Base-by-base conservation (phyloP, 306 rosid species). In the Quillaja saponaria region DNA sequence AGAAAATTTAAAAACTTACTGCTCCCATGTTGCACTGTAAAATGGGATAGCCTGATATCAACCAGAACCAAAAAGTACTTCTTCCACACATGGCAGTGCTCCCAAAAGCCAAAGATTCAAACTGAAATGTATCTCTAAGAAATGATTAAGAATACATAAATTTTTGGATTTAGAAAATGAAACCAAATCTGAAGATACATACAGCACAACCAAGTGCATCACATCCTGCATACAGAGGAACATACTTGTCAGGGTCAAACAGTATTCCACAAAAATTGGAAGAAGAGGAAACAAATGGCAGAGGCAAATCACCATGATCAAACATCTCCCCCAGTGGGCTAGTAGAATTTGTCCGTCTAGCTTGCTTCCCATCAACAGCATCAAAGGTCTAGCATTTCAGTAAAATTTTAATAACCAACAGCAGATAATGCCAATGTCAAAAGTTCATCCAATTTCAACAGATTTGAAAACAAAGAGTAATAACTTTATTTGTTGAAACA, bases 321-420 rank as follows among this genome's bases (percentile, higher is more conserved):
- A 94, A 94, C 61, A 89, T 88, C 84, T 90, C 99, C 67, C 99
- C 99, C 45, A 94, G 61, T 54, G 99, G 99, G 69, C 99, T 94
- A 1, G 97, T 87, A 76, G 99, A 94, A 79, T 59, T 90, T 61
- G 99, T 94, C 47, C 97, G 84, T 57, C 99, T 76, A 47, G 99
- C 97, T 94, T 94, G 99, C 79, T 94, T 94, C 66, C 97, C 99
- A 73, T 94, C 99, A 76, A 90, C 97, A 60, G 96, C 97, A 75
- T 94, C 99, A 83, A 94, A 90, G 60, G 99, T 87, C 97, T 94
- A 64, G 59, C 55, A 77, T 40, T n/a, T n/a, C n/a, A n/a, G n/a
- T n/a, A n/a, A n/a, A n/a, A n/a, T n/a, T n/a, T n/a, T n/a, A n/a
- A n/a, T n/a, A n/a, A n/a, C n/a, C n/a, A n/a, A n/a, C n/a, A n/a